These are phyloP conservation scores for Botrytis elliptica DNA, from an alignment of 2,329 filamentous ascomycete species.

Conservation along the genomic window DNA sequence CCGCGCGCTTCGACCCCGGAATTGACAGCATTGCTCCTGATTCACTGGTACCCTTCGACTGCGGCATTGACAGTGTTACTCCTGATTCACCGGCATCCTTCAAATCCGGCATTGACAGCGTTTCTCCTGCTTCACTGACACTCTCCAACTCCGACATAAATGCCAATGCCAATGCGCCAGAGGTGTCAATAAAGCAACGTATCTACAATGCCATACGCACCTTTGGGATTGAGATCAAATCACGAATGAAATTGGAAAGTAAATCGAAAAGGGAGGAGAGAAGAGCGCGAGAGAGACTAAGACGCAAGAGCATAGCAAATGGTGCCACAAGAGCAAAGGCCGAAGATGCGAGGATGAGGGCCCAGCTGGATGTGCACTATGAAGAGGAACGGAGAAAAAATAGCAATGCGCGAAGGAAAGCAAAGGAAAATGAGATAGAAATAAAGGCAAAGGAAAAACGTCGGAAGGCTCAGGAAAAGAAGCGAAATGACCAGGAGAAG, in stretches of 20 bases:
- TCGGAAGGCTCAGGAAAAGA: background rate
- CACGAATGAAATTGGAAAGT: background rate
- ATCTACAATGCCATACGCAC: background rate
- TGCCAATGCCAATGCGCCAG: background rate
- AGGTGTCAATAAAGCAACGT: background rate
- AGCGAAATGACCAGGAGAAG: background rate
- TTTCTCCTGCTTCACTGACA: no score
- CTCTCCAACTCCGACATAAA: background rate
- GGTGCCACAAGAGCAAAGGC: background rate
- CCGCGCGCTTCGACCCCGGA: background rate
- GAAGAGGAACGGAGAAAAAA: conserved; percentile 13
- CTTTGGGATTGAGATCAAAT: background rate
- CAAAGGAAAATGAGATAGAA: background rate
- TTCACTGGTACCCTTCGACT: background rate
- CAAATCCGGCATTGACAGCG: background rate
- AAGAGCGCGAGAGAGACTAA: background rate
- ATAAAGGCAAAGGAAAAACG: conserved; percentile 8
- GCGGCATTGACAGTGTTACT: background rate
- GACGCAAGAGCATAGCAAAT: background rate
- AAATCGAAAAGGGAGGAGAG: background rate
- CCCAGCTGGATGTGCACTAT: background rate
- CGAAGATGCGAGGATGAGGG: background rate
- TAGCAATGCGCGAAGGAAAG: background rate
- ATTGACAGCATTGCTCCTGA: background rate
- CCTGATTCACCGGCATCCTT: background rate